A percentile compares a stretch with the other conserved stretches of the same genome.
phyloP scores from a whole-genome alignment of 2,329 filamentous ascomycete genomes.

The Myriosclerotinia scirpicola region DNA sequence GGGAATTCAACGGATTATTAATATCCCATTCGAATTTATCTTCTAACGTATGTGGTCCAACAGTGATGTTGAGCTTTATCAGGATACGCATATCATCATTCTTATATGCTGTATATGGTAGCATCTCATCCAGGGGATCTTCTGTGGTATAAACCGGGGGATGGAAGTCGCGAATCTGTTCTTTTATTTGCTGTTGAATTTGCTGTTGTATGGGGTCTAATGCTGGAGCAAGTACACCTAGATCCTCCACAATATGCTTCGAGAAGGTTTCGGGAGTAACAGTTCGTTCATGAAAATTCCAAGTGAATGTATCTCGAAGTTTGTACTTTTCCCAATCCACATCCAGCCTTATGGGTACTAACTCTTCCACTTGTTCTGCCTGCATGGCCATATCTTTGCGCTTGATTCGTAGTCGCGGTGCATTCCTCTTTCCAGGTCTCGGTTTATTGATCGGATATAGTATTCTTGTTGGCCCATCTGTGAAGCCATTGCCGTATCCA shows the following conservation, averaged over 20 bases:
- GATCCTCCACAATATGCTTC: slow-evolving; percentile 85
- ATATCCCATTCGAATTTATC: slow-evolving; percentile 99
- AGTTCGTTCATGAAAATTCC: slow-evolving; percentile 92
- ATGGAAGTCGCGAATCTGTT: slow-evolving; percentile 91
- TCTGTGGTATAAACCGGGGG: slow-evolving; percentile 89
- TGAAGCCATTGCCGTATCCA: slow-evolving; percentile 85
- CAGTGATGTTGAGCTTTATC: slow-evolving; percentile 96
- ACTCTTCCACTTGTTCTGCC: slow-evolving; percentile 85
- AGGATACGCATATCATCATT: slow-evolving; percentile 98
- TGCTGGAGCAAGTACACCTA: slow-evolving; percentile 74
- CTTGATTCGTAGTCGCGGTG: slow-evolving; percentile 69
- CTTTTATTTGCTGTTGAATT: slow-evolving; percentile 69
- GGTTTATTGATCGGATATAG: slow-evolving; percentile 78
- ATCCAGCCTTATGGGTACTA: slow-evolving; percentile 88
- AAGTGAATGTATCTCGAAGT: slow-evolving; percentile 95
- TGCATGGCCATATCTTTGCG: slow-evolving; percentile 81
- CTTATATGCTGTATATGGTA: slow-evolving; percentile 92
- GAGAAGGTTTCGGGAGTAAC: slow-evolving; percentile 80
- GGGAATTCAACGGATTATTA: slow-evolving; percentile 89
- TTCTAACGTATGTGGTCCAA: slow-evolving; percentile 87
- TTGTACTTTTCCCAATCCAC: slow-evolving; percentile 96
- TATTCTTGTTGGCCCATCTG: slow-evolving; percentile 61
- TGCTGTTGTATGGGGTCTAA: slow-evolving; percentile 62
- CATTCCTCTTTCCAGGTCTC: slow-evolving; percentile 73
- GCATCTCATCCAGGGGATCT: slow-evolving; percentile 82